phyloP scores from a whole-genome alignment of 2,329 filamentous ascomycete species.

The Cytospora chrysosperma region DNA sequence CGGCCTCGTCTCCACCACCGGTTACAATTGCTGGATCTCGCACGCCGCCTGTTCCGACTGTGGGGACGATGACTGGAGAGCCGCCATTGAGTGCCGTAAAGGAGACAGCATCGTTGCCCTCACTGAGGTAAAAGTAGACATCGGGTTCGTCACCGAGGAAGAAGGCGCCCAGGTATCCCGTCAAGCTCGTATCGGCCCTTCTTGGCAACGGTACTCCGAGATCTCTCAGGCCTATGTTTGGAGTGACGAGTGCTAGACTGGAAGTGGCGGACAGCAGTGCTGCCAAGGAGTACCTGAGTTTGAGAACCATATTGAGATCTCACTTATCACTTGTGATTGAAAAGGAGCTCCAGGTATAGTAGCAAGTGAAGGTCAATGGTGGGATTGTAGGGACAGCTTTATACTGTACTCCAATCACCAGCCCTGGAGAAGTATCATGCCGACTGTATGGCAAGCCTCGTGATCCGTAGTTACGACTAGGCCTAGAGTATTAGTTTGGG shows the following conservation, averaged over 20 bases:
- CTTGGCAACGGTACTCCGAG: conserved; percentile 30
- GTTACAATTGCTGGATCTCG: conserved; percentile 51
- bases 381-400: background rate
- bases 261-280: conserved; percentile 14
- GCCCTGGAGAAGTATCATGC: no score
- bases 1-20: conserved; percentile 45
- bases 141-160: conserved; percentile 54
- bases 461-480: background rate
- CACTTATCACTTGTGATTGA: background rate
- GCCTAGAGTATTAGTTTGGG: no score
- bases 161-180: conserved; percentile 53
- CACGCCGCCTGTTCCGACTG: conserved; percentile 51
- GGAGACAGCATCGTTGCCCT: conserved; percentile 49
- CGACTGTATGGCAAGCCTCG: background rate
- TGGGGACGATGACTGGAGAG: conserved; percentile 47
- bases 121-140: conserved; percentile 54
- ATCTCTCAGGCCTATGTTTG: conserved; percentile 15
- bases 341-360: background rate
- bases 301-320: conserved; percentile 1
- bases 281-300: background rate
- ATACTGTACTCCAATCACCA: background rate
- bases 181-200: conserved; percentile 40
- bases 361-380: background rate
- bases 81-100: conserved; percentile 50
- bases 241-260: background rate